Evolutionary conservation across 1,284 basidiomycete genomes (phyloP), one percentile per base, ranked within the genome.

Genomic region (Melampsora larici-populina): DNA sequence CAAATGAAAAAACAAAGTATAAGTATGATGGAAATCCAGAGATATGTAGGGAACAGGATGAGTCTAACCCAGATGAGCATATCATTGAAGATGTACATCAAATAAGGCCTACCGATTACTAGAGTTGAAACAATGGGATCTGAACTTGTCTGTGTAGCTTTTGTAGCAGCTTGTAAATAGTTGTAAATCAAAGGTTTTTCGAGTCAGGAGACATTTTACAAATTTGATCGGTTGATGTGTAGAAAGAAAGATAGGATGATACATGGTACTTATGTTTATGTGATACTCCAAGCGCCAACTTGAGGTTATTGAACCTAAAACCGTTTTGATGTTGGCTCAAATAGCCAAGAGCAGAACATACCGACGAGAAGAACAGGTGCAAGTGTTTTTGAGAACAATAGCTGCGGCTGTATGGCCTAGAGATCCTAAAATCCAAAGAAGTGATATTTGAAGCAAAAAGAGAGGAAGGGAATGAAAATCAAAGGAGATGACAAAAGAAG

Each of bases 151-250:
- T 90, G 86, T 18, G 89, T 86, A n/a, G 91, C 90, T 80, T 90
- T 91, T 76, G 97, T 86, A 29, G 93, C 94, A 2, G 93, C 89
- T 85, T 99, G 97, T 24, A 97, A 87, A 85, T 97, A 93, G 84
- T 99, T n/a, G n/a, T n/a, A n/a, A n/a, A n/a, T 97, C 79, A 97
- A 82, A 40, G 94, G 94, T 85, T 97, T 97, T 82, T 94, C 93
- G 72, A 98, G 86, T 26, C 96, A 89, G 88, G 98, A 88, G 70
- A 97, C 94, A 82, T 55, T 18, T 77, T 78, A 40, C 24, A 24
- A 48, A 80, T 65, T 4, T 69, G 67, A 55, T 21, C 6, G 31
- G 21, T 17, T 9, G 26, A 49, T 46, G 29, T 21, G 31, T 64
- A 60, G 31, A 9, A 18, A 24, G 3, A 24, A 49, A 36, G 40